Base-by-base conservation (phyloP, 805 yeast species). In the Candida peoriensis region DNA sequence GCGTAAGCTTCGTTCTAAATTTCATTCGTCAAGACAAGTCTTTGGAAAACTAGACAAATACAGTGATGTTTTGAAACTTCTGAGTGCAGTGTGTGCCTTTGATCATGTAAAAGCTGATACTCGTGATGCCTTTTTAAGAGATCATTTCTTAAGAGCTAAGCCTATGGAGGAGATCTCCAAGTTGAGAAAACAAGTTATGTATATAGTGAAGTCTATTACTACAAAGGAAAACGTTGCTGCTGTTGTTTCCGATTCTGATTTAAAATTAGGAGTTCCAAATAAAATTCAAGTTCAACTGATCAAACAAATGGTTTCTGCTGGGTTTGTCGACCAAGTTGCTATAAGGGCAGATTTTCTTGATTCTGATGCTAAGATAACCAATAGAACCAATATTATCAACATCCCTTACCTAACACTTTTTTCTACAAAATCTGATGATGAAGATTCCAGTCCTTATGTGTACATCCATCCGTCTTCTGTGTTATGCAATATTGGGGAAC, bases 231-330 rank as follows among this genome's bases (percentile, higher is more conserved):
- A 65, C 18, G 68, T 80, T 42, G 86, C 83, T 1, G 64, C 61
- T 1, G 54, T 63, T 3, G 65, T 66, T 6, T 60, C 50, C 4
- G 65, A 58, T 8, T 55, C 58, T 9, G 75, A 71, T 11, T 44
- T 76, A 46, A 76, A 68, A 51, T 60, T 84, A n/a, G 73, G 67
- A 0, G 74, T 82, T 6, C 97, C 97, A 1, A 61, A 70, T 8
- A 72, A 74, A 24, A 54, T 60, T 6, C 98, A 93, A 60, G 54
- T 87, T 5, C 72, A 76, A 34, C 82, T 93, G 1, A 59, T 93
- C 42, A 89, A 87, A 52, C 99, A 93, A 60, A 89, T 93, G 78
- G 68, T 90, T 4, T 75, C 96, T 6, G 81, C 97, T 0, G 98
- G 97, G 0, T 93, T 84, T 50, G 70, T 93, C 25, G 99, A 93